Evolutionary conservation across 2,329 filamentous ascomycete genomes (phyloP).

Genomic region (Cryphonectria radicalis): DNA sequence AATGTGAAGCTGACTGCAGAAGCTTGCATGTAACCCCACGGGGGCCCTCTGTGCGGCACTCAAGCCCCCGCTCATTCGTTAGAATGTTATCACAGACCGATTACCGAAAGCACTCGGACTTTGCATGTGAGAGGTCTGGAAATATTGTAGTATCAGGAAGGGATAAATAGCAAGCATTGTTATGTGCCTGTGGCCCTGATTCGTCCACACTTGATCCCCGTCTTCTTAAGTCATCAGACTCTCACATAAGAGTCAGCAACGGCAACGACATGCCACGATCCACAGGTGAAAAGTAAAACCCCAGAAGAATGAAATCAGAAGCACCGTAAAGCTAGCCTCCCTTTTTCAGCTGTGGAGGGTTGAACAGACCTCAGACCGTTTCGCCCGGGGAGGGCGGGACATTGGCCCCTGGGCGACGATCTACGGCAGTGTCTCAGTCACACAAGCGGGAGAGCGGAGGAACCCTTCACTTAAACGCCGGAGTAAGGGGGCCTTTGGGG

Average conservation of each 20-base stretch:
- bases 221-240: not conserved
- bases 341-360: not conserved
- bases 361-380: not conserved
- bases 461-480: not conserved
- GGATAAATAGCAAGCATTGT: not conserved
- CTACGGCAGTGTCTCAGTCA: not conserved
- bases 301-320: not conserved
- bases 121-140: not conserved
- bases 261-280: not conserved
- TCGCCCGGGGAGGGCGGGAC: not conserved
- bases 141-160: not conserved
- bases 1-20: not conserved
- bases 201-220: not conserved
- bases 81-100: not conserved
- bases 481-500: not conserved
- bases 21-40: not conserved
- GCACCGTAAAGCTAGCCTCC: not conserved
- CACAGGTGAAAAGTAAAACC: not conserved
- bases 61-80: not conserved
- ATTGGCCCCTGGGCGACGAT: not conserved
- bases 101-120: not conserved
- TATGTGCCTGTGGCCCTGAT: not conserved
- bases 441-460: not conserved
- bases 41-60: not conserved
- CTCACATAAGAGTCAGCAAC: not conserved